Evolutionary conservation across 805 yeast species (phyloP), one percentile per base, ranked within the genome.

Genomic region (Priceomyces castillae): DNA sequence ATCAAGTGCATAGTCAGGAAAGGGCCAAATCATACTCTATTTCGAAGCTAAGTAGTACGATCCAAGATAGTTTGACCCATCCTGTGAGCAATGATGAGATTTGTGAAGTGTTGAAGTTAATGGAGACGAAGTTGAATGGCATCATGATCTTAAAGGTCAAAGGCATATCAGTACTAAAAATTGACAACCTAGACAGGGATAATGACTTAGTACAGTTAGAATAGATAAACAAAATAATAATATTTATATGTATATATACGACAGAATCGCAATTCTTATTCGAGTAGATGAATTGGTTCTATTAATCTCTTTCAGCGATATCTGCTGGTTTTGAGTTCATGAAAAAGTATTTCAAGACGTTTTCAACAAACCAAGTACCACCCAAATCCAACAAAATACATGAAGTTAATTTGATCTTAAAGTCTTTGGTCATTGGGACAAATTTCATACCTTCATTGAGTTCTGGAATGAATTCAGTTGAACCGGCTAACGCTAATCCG

Each of bases 381-480:
- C 74, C 82, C 57, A 88, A 81, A 67, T 94, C 99, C 30, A 84
- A 61, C 33, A 86, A 49, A 71, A 94, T 80, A 31, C 89, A 75
- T 1, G 70, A 55, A 2, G 96, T 86, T 59, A 94, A 76, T 64
- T 86, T 85, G 50, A 76, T 52, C 69, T 90, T 90, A 80, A 94
- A 94, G 14, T 65, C 58, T 19, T 65, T 59, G 28, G 73, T 66
- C 97, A 94, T 90, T 53, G 88, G 88, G 39, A 94, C 99, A 64
- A 94, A 86, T 62, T 84, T 81, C 83, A 94, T 82, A 12, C 88
- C 88, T 62, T 87, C 92, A 63, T 94, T 94, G 59, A 94, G 67
- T 71, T 94, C 99, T 26, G 98, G 98, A 57, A 90, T 62, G 58
- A 92, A 85, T 66, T 94, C 99, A 18, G 98, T 90, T 4, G 97